Conservation (phyloP, 2,329 filamentous ascomycete genomes). For the Clarireedia hainanense region DNA sequence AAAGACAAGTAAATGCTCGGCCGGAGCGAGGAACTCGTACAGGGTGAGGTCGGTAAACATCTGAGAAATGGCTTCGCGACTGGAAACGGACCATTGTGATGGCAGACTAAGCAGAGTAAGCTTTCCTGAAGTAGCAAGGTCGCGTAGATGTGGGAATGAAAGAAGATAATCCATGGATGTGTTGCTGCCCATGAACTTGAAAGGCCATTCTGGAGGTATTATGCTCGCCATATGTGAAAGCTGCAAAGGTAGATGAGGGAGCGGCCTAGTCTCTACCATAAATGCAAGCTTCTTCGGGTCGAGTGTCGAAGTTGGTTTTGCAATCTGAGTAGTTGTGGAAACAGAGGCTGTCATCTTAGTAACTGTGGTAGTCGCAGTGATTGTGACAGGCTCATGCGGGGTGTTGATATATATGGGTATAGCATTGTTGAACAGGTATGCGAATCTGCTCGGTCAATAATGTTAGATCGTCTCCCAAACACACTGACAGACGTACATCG, state of each 20-base stretch:
- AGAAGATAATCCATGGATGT: conserved; percentile 38
- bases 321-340: conserved; percentile 2
- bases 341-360: background rate
- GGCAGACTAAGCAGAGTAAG: conserved; percentile 8
- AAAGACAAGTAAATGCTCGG: conserved; percentile 48
- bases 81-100: conserved; percentile 15
- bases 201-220: conserved; percentile 49
- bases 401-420: background rate
- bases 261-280: conserved; percentile 44
- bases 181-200: conserved; percentile 43
- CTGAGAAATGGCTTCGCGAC: conserved; percentile 43
- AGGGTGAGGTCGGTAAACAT: conserved; percentile 46
- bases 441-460: background rate
- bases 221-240: conserved; percentile 49
- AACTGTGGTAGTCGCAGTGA: background rate
- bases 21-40: conserved; percentile 40
- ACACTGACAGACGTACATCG: no score
- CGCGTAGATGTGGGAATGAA: conserved; percentile 33
- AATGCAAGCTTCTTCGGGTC: conserved; percentile 38
- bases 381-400: background rate
- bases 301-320: conserved; percentile 17
- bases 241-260: conserved; percentile 43
- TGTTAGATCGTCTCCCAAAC: background rate
- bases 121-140: conserved; percentile 23
- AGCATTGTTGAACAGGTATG: background rate